A percentile compares a stretch with the other conserved stretches of the same genome.
phyloP scores from a whole-genome alignment of 2,329 filamentous ascomycete genomes.

The Rhexocercosporidium sp. region DNA sequence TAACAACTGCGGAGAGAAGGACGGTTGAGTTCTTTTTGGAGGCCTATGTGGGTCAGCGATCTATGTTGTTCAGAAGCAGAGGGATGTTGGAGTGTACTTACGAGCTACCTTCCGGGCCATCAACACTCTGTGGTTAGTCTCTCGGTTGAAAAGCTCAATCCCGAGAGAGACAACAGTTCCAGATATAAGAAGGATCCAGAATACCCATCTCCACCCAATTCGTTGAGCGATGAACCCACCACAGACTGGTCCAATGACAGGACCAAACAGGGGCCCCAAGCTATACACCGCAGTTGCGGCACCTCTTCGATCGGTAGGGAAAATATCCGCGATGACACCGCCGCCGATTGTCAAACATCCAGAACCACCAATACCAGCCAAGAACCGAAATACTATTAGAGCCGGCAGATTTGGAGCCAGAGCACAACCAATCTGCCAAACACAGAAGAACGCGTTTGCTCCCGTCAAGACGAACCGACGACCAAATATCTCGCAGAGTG shows the following conservation, averaged over 20 bases:
- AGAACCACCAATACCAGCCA: constrained; percentile 53
- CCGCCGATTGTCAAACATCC: constrained; percentile 51
- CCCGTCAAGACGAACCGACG: constrained; percentile 59
- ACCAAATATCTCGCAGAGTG: constrained; percentile 69
- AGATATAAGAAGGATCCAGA: constrained; percentile 55
- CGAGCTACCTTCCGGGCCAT: constrained; percentile 54
- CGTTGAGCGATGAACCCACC: constrained; percentile 48
- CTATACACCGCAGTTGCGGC: constrained; percentile 40
- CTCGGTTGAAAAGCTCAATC: constrained; percentile 49
- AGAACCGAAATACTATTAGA: constrained; percentile 53
- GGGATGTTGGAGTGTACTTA: no score
- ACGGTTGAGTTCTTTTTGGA: constrained; percentile 51
- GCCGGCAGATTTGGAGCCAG: constrained; percentile 56
- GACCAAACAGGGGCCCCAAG: constrained; percentile 38
- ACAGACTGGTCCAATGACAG: constrained; percentile 40
- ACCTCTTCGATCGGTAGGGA: constrained; percentile 40
- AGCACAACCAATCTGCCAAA: constrained; percentile 69
- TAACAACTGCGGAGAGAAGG: constrained; percentile 54
- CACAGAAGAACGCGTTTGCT: constrained; percentile 64
- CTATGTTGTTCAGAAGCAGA: constrained; percentile 14
- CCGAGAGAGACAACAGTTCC: constrained; percentile 40
- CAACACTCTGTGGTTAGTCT: constrained; percentile 57
- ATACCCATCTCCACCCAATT: constrained; percentile 53
- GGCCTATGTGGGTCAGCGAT: constrained; percentile 22
- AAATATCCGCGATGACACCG: constrained; percentile 50